phyloP scores from a whole-genome alignment of 306 rosid genomes.

The Dryas drummondii region DNA sequence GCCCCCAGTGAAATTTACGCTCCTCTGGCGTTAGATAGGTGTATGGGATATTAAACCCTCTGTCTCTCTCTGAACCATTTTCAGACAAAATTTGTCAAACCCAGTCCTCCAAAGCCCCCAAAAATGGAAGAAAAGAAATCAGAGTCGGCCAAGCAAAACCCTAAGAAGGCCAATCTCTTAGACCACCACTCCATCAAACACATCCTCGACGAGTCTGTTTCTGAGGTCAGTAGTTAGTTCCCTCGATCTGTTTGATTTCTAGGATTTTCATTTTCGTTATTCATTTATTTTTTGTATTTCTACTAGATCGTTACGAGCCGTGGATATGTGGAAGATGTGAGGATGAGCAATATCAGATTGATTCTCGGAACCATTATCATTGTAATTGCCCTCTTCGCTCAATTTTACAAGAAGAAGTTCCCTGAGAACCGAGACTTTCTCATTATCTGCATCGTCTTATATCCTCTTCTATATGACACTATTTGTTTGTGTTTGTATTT shows the following conservation, averaged over 20 bases:
- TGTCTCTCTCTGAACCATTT: not conserved
- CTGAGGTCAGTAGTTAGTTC: slow-evolving; percentile 52
- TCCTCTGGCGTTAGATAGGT: too few species aligned
- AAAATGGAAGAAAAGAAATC: slow-evolving; percentile 34
- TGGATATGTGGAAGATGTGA: slow-evolving; percentile 84
- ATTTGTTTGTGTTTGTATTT: not conserved
- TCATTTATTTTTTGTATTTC: not conserved
- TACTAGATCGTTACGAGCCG: slow-evolving; percentile 63
- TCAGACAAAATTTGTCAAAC: not conserved
- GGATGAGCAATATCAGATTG: slow-evolving; percentile 74
- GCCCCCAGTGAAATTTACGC: too few species aligned
- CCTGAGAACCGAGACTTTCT: slow-evolving; percentile 89
- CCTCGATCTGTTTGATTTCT: not conserved
- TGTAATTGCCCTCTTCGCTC: slow-evolving; percentile 81
- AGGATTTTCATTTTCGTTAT: not conserved
- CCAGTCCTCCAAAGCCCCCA: slow-evolving; percentile 6
- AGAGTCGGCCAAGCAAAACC: slow-evolving; percentile 40
- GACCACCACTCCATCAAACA: slow-evolving; percentile 87
- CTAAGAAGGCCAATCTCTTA: slow-evolving; percentile 82
- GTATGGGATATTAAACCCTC: not conserved
- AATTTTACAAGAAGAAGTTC: slow-evolving; percentile 90
- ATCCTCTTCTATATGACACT: slow-evolving; percentile 48
- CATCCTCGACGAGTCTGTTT: slow-evolving; percentile 80
- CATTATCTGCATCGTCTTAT: slow-evolving; percentile 72
- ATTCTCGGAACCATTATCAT: slow-evolving; percentile 67